phyloP scores from a whole-genome alignment of 1,284 basidiomycete genomes.

The Papiliotrema laurentii region DNA sequence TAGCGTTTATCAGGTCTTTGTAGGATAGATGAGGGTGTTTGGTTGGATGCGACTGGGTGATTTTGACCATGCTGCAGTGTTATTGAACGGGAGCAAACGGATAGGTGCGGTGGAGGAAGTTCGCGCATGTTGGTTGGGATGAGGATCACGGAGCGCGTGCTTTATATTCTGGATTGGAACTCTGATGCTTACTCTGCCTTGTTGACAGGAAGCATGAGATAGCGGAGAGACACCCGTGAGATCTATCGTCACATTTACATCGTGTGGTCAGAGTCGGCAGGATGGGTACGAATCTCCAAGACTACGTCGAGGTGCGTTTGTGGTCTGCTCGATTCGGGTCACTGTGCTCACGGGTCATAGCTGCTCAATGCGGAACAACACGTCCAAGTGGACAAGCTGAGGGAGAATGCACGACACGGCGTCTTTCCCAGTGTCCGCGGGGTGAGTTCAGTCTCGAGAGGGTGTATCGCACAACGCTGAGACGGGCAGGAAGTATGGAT shows the following conservation, averaged over 20 bases:
- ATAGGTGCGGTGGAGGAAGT: neutral
- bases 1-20: too few species aligned
- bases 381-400: conserved; percentile 40
- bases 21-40: neutral
- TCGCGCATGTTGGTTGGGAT: neutral
- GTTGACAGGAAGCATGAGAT: too few species aligned
- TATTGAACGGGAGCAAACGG: neutral
- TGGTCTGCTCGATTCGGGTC: conserved; percentile 1
- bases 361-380: conserved; percentile 46
- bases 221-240: neutral
- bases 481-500: conserved; percentile 44
- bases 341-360: conserved; percentile 10
- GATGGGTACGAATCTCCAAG: conserved; percentile 41
- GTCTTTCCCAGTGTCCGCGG: conserved; percentile 39
- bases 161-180: neutral
- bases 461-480: neutral
- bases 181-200: neutral
- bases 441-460: conserved; percentile 15
- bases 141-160: neutral
- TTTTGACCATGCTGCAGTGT: too few species aligned
- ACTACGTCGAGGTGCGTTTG: conserved; percentile 32
- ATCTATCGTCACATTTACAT: neutral
- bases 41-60: neutral
- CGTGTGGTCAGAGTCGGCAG: neutral
- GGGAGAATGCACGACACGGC: conserved; percentile 44